These are phyloP conservation scores for Luzula sylvatica DNA, from an alignment of 176 grass and related monocot species.

Conservation along the genomic window DNA sequence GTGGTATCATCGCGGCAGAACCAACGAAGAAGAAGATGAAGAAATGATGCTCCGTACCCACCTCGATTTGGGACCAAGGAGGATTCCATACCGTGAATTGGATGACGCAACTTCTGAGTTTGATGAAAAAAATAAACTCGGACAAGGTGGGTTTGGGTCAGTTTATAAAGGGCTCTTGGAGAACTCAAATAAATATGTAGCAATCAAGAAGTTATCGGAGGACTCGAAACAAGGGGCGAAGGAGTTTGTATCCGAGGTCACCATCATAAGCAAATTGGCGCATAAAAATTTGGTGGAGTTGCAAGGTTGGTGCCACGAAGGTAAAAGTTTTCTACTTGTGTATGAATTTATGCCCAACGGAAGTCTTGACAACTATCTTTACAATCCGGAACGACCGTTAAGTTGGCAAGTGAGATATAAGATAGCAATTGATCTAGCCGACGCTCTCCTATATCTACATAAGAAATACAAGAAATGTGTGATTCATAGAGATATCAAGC, in stretches of 20 bases:
- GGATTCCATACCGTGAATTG: background rate
- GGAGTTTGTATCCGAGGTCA: conserved; percentile 44
- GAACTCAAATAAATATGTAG: background rate
- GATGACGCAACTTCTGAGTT: background rate
- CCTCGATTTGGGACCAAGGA: background rate
- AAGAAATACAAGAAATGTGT: conserved; percentile 1
- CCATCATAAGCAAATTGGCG: conserved; percentile 27
- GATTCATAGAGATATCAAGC: conserved; percentile 1
- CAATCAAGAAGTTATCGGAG: conserved; percentile 26
- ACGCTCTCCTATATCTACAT: background rate
- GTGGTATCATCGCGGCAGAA: background rate
- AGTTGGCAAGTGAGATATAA: conserved; percentile 23
- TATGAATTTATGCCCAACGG: conserved; percentile 50
- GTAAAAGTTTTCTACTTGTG: conserved; percentile 11
- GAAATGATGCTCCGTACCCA: background rate
- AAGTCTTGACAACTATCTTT: conserved; percentile 23
- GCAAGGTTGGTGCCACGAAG: conserved; percentile 35
- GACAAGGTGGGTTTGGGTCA: conserved; percentile 20
- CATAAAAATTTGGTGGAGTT: conserved; percentile 28
- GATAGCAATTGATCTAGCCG: background rate
- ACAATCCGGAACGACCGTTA: conserved; percentile 1
- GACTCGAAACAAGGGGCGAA: conserved; percentile 34
- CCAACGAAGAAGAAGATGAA: background rate
- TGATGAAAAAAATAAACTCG: conserved; percentile 16
- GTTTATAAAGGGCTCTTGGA: conserved; percentile 9